A percentile compares a stretch with the other conserved stretches of the same genome.
Evolutionary conservation across 2,329 filamentous ascomycete genomes (phyloP).

Genomic region (Parascedosporium putredinis): DNA sequence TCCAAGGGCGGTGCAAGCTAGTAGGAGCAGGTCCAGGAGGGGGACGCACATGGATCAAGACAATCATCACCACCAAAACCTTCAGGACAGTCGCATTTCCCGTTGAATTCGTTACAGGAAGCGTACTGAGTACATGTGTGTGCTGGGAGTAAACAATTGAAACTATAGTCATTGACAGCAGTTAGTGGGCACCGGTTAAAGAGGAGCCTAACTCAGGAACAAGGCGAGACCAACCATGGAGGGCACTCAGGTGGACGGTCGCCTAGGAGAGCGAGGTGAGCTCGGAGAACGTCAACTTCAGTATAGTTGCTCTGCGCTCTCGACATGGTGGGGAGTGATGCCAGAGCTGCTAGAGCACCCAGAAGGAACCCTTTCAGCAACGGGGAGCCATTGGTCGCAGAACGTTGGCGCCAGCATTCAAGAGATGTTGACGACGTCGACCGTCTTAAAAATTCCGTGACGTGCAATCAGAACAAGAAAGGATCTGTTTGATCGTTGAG

Average conservation of each 20-base stretch:
- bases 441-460: background rate
- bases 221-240: slow-evolving; percentile 56
- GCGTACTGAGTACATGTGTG: slow-evolving; percentile 89
- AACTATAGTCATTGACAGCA: slow-evolving; percentile 44
- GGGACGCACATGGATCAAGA: slow-evolving; percentile 57
- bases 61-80: slow-evolving; percentile 95
- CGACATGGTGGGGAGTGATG: slow-evolving; percentile 25
- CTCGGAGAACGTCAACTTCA: slow-evolving; percentile 48
- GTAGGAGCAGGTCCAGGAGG: background rate
- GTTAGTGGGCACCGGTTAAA: slow-evolving; percentile 33
- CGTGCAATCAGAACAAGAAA: background rate
- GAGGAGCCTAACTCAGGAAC: too few species aligned
- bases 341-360: slow-evolving; percentile 29
- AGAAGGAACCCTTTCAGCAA: slow-evolving; percentile 26
- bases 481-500: background rate
- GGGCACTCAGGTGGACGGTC: slow-evolving; percentile 69
- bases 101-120: slow-evolving; percentile 77
- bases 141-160: slow-evolving; percentile 93
- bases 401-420: slow-evolving; percentile 5
- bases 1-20: background rate
- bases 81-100: slow-evolving; percentile 83
- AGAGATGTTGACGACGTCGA: background rate
- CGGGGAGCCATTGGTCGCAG: slow-evolving; percentile 25
- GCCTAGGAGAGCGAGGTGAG: slow-evolving; percentile 60
- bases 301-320: slow-evolving; percentile 47